These are phyloP conservation scores for Alternaria metachromatica DNA, from an alignment of 2,329 filamentous ascomycete genomes.

Conservation along the genomic window DNA sequence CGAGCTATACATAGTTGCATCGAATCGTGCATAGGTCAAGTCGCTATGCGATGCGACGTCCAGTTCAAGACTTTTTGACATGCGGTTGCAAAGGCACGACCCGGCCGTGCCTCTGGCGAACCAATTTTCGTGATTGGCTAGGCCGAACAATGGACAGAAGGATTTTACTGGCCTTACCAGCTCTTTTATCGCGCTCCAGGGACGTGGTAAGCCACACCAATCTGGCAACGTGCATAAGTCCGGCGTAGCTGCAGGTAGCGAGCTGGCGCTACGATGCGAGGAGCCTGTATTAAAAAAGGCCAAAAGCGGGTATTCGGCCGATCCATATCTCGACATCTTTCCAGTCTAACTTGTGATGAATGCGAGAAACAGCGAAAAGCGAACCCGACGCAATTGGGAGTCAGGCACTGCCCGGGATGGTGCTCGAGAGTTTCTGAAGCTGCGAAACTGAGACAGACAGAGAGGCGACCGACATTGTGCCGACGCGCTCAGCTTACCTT, in stretches of 20 bases:
- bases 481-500: constrained; percentile 1
- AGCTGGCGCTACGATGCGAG: constrained; percentile 4
- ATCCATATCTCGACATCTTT: not conserved
- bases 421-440: not conserved
- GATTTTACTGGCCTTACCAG: constrained; percentile 6
- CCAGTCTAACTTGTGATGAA: constrained; percentile 1
- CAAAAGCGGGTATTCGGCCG: constrained; percentile 15
- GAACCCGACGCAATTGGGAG: not conserved
- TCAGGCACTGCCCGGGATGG: not conserved
- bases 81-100: not conserved
- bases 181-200: not conserved
- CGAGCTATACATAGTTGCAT: not conserved
- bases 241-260: constrained; percentile 6
- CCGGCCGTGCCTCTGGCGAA: constrained; percentile 3
- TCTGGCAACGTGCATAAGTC: constrained; percentile 20
- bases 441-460: constrained; percentile 1
- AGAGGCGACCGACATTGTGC: constrained; percentile 2
- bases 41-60: not conserved
- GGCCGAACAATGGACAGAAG: not conserved
- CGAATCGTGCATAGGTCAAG: not conserved
- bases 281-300: constrained; percentile 12
- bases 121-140: constrained; percentile 3
- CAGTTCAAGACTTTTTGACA: not conserved
- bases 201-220: constrained; percentile 5
- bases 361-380: not conserved